These are phyloP conservation scores for Didymella arachidicola DNA, from an alignment of 2,329 filamentous ascomycete genomes.

Conservation along the genomic window DNA sequence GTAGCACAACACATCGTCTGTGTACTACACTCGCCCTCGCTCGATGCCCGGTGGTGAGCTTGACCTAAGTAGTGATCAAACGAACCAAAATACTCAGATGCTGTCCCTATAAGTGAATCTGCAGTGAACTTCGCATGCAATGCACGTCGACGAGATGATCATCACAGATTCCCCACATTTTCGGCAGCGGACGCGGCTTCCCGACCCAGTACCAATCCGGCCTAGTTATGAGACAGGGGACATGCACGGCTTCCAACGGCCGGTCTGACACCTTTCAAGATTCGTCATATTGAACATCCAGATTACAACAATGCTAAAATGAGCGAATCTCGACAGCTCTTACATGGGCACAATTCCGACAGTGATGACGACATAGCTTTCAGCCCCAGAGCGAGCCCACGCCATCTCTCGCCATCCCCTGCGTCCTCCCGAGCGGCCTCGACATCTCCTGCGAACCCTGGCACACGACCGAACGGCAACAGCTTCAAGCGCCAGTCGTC, in stretches of 20 bases:
- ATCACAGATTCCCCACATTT: slow-evolving; percentile 11
- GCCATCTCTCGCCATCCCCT: slow-evolving; percentile 40
- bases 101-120: too few species aligned
- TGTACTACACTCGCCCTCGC: too few species aligned
- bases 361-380: slow-evolving; percentile 41
- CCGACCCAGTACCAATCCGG: neutral
- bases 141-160: neutral
- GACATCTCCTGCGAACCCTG: slow-evolving; percentile 39
- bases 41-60: too few species aligned
- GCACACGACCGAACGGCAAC: slow-evolving; percentile 35
- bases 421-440: slow-evolving; percentile 40
- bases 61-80: too few species aligned
- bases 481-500: slow-evolving; percentile 51
- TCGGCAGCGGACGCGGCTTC: slow-evolving; percentile 2
- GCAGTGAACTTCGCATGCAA: neutral
- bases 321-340: slow-evolving; percentile 51
- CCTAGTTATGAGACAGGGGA: slow-evolving; percentile 13
- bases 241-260: slow-evolving; percentile 12
- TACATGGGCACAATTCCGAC: slow-evolving; percentile 45
- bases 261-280: slow-evolving; percentile 22
- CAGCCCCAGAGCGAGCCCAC: slow-evolving; percentile 25
- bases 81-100: too few species aligned
- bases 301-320: slow-evolving; percentile 47
- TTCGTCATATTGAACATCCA: slow-evolving; percentile 6
- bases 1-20: too few species aligned